Conservation (phyloP, 2,329 filamentous ascomycete genomes). For the Aspergillus fumigatus region DNA sequence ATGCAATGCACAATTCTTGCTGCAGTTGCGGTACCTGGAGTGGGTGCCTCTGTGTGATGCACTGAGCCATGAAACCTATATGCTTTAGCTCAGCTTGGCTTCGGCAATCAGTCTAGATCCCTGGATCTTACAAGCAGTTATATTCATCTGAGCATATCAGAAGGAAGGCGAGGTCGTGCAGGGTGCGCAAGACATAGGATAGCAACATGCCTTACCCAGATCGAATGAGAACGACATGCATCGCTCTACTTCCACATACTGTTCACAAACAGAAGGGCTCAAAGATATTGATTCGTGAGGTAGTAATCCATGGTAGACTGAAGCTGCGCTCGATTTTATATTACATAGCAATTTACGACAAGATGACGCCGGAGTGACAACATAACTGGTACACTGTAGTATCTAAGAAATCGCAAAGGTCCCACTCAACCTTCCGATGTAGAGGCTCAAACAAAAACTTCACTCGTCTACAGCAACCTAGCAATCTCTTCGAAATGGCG, state of each 20-base stretch:
- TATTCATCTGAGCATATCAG: background rate
- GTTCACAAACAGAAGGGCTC: background rate
- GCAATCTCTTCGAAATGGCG: slow-evolving; percentile 12
- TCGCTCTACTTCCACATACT: background rate
- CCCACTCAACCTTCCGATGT: background rate
- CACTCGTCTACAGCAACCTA: background rate
- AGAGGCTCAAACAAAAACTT: background rate
- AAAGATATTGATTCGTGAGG: background rate
- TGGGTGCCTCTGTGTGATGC: background rate
- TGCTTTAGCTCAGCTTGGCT: background rate
- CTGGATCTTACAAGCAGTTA: background rate
- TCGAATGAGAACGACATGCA: background rate
- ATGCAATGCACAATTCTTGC: too few species aligned
- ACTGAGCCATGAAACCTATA: background rate
- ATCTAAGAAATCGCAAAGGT: background rate
- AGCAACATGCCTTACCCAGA: background rate
- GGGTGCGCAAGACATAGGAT: background rate
- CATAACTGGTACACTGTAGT: background rate
- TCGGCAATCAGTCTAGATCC: background rate
- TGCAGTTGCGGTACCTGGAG: too few species aligned
- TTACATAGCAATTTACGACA: slow-evolving; percentile 8
- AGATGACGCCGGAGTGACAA: slow-evolving; percentile 24
- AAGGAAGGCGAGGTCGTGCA: background rate
- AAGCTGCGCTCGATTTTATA: background rate
- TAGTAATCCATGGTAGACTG: background rate